These are phyloP conservation scores for Tetracentron sinense DNA, from an alignment of 164 flowering plant genomes.

Conservation along the genomic window DNA sequence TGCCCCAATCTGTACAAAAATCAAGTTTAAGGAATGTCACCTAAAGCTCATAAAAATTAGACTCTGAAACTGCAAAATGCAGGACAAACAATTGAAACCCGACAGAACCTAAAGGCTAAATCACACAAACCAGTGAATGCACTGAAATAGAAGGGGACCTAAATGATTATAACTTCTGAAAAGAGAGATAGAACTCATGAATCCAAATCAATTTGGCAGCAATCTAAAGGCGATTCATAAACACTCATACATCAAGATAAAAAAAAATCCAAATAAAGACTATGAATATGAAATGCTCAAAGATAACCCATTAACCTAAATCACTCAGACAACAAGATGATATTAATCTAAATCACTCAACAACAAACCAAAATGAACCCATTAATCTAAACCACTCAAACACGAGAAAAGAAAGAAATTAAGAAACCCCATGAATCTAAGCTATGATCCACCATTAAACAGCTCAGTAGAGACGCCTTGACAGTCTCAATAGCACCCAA, in stretches of 20 bases:
- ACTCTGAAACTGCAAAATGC: background rate
- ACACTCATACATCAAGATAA: too few relatives aligned
- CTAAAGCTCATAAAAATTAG: background rate
- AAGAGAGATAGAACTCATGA: background rate
- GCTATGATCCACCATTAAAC: background rate
- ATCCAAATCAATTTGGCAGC: conserved; percentile 1
- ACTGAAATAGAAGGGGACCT: background rate
- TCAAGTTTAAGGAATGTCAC: conserved; percentile 1
- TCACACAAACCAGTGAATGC: background rate
- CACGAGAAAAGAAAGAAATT: background rate
- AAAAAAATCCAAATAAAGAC: too few relatives aligned
- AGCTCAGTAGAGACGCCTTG: too few relatives aligned
- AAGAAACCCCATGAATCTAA: background rate
- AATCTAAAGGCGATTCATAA: too few relatives aligned
- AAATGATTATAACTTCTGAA: background rate
- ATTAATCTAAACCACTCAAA: background rate
- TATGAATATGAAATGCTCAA: too few relatives aligned
- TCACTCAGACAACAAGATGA: background rate
- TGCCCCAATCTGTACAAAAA: conserved; percentile 60
- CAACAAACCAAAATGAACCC: background rate
- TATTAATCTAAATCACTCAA: too few relatives aligned
- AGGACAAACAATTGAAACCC: conserved; percentile 1
- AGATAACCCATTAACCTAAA: background rate
- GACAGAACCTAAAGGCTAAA: background rate
- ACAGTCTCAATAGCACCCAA: too few relatives aligned